Percentiles rank a stretch among this genome's conserved stretches.
Conservation (phyloP, 2,329 filamentous ascomycete genomes). For the Cryphonectria parasitica region DNA sequence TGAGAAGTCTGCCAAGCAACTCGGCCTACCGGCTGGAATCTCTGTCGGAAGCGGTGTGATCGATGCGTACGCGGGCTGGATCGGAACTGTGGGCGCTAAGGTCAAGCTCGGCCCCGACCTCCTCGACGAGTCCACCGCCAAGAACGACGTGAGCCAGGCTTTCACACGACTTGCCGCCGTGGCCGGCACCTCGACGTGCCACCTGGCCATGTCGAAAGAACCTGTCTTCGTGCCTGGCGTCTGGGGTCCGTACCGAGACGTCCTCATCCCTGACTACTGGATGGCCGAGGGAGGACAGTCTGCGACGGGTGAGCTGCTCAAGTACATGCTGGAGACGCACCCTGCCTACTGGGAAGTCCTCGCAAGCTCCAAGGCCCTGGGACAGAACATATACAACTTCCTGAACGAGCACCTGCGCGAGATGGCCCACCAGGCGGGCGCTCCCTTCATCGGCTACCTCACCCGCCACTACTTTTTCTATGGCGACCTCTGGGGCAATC, state of each 20-base stretch:
- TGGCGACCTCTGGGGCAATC: slow-evolving; percentile 95
- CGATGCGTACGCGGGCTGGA: slow-evolving; percentile 98
- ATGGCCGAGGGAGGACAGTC: slow-evolving; percentile 97
- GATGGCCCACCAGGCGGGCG: slow-evolving; percentile 68
- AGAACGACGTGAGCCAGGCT: slow-evolving; percentile 88
- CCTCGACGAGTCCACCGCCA: slow-evolving; percentile 67
- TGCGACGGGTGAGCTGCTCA: slow-evolving; percentile 90
- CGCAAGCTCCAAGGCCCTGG: slow-evolving; percentile 78
- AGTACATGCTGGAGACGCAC: slow-evolving; percentile 94
- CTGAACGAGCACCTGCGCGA: slow-evolving; percentile 85
- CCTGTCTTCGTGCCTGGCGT: slow-evolving; percentile 94
- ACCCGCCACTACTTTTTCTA: slow-evolving; percentile 98
- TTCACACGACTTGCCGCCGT: slow-evolving; percentile 93
- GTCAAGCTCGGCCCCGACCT: slow-evolving; percentile 73
- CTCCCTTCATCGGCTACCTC: slow-evolving; percentile 81
- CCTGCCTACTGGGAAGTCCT: slow-evolving; percentile 82
- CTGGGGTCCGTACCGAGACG: slow-evolving; percentile 96
- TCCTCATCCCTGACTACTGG: slow-evolving; percentile 90
- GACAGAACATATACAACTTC: slow-evolving; percentile 92
- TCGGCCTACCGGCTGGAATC: slow-evolving; percentile 84
- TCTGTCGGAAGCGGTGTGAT: slow-evolving; percentile 96
- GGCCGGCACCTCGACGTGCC: slow-evolving; percentile 95
- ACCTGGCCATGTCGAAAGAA: slow-evolving; percentile 91
- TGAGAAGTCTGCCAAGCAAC: slow-evolving; percentile 78
- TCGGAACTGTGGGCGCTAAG: slow-evolving; percentile 97